Evolutionary conservation across 2,329 filamentous ascomycete genomes (phyloP), one percentile per base, ranked within the genome.

Genomic region (Pyricularia sp.): DNA sequence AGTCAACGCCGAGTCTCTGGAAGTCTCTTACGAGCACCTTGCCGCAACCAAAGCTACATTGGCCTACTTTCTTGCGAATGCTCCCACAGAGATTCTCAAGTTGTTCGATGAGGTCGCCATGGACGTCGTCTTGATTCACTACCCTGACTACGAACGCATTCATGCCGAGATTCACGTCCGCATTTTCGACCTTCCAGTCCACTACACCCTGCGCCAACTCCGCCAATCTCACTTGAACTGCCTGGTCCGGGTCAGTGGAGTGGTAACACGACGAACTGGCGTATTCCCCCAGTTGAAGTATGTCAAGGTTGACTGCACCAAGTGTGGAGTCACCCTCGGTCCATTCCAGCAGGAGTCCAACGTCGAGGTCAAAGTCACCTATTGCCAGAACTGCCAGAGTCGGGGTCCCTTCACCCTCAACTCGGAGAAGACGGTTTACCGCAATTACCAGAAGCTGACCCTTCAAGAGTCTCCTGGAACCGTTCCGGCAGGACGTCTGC

Each of bases 281-380:
- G 96, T 99, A 65, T 99, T 99, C 78, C 95, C 95, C 3, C 95
- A 99, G 81, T 84, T 99, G 71, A 98, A 98, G 79, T 97, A 98
- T 79, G 92, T 99, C 81, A 97, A 97, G 81, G 98, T 99, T 76
- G 92, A 97, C 81, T 99, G 95, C 81, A 88, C 85, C 70, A 99
- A 97, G 81, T 99, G 95, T 75, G 92, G 92, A 71, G 87, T 92
- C 64, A 97, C 93, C 0, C 86, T 99, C 3, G 95, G 95, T 1
- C 95, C 95, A 23, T 99, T 97, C 83, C 94, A 97, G 77, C 95
- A 99, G 76, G 95, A 99, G 81, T 95, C 94, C 61, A 97, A 95
- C 71, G 90, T 94, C 63, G 95, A 99, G 79, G 94, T 99, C 76
- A 97, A 94, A 81, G 92, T 99, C 74, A 92, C 92, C 0, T 99